Conservation (phyloP, 805 yeast species). For the Candida jianshihensis region DNA sequence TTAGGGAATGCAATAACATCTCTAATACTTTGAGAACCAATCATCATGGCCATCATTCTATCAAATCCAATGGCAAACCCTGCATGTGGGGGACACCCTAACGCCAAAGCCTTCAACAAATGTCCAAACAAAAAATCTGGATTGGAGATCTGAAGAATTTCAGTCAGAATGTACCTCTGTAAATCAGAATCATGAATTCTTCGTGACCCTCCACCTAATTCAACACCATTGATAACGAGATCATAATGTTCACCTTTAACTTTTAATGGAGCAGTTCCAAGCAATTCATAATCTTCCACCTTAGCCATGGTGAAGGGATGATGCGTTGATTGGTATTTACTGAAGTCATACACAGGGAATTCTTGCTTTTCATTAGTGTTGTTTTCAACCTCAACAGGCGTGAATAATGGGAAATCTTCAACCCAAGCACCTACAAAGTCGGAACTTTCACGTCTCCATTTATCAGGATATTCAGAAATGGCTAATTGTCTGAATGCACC, state of each 20-base stretch:
- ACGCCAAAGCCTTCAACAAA: slow-evolving; percentile 66
- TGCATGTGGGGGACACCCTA: slow-evolving; percentile 98
- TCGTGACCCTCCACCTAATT: slow-evolving; percentile 94
- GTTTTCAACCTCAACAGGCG: slow-evolving; percentile 48
- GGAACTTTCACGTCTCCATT: slow-evolving; percentile 28
- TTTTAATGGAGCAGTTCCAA: slow-evolving; percentile 48
- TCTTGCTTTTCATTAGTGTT: slow-evolving; percentile 19
- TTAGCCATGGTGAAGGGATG: slow-evolving; percentile 97
- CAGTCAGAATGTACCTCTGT: slow-evolving; percentile 65
- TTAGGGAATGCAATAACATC: slow-evolving; percentile 97
- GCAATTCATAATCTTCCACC: slow-evolving; percentile 53
- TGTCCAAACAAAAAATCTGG: slow-evolving; percentile 76
- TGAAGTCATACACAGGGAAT: slow-evolving; percentile 57
- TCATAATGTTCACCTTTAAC: slow-evolving; percentile 92
- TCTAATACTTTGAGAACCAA: slow-evolving; percentile 70
- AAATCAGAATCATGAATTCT: slow-evolving; percentile 84
- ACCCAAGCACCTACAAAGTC: slow-evolving; percentile 72
- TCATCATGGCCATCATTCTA: slow-evolving; percentile 82
- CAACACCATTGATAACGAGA: slow-evolving; percentile 88
- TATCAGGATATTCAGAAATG: slow-evolving; percentile 43
- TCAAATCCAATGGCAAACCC: slow-evolving; percentile 96
- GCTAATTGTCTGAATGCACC: slow-evolving; percentile 80
- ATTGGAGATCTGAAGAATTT: slow-evolving; percentile 52
- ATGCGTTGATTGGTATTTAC: slow-evolving; percentile 64
- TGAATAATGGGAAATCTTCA: slow-evolving; percentile 86